Conservation (phyloP, 2,329 filamentous ascomycete species). For the Fusarium sp. region DNA sequence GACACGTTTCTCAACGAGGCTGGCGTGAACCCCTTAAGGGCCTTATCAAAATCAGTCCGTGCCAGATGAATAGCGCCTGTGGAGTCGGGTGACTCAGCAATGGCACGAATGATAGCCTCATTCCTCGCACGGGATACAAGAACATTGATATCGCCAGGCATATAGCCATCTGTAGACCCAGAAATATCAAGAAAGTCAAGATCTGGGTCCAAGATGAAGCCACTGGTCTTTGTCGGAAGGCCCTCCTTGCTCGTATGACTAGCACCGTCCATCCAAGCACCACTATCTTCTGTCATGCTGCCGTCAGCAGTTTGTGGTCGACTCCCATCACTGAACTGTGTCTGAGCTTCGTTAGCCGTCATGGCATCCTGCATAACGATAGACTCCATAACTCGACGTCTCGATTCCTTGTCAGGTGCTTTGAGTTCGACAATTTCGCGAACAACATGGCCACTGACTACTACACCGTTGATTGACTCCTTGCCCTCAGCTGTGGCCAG, state of each 20-base stretch:
- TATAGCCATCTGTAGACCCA: conserved; percentile 95
- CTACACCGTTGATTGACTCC: conserved; percentile 88
- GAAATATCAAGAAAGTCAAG: conserved; percentile 94
- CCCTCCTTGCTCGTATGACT: conserved; percentile 65
- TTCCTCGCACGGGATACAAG: conserved; percentile 89
- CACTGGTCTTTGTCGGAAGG: conserved; percentile 58
- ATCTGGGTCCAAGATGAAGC: conserved; percentile 79
- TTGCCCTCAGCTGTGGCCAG: conserved; percentile 94
- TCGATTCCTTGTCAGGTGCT: conserved; percentile 91
- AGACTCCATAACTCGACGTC: conserved; percentile 84
- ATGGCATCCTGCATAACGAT: conserved; percentile 72
- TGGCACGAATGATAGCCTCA: conserved; percentile 89
- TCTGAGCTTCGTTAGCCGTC: conserved; percentile 53
- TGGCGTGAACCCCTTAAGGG: conserved; percentile 92
- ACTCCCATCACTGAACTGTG: conserved; percentile 60
- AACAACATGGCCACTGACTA: conserved; percentile 92
- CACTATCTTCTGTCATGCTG: conserved; percentile 64
- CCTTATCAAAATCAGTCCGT: conserved; percentile 82
- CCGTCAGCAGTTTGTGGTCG: conserved; percentile 70
- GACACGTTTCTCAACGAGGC: conserved; percentile 95
- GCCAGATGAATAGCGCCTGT: conserved; percentile 71
- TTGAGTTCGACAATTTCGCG: conserved; percentile 91
- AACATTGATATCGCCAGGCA: conserved; percentile 92
- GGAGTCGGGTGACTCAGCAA: conserved; percentile 66
- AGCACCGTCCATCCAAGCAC: conserved; percentile 81